Evolutionary conservation across 2,329 filamentous ascomycete species (phyloP), one percentile per base, ranked within the genome.

Genomic region (Trichoderma citrinoviride): DNA sequence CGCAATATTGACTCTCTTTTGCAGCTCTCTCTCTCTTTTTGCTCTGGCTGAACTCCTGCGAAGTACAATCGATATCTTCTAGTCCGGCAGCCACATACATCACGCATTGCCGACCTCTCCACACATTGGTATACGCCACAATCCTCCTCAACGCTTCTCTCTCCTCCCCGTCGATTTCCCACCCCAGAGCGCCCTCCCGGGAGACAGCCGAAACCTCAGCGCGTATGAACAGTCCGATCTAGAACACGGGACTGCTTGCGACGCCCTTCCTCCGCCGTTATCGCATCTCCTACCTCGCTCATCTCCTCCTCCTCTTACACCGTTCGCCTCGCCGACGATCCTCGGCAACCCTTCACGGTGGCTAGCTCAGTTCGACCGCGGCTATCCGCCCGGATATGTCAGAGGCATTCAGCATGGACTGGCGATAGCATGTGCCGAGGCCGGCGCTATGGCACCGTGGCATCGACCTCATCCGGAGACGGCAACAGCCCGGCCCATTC

Each of bases 311-410:
- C 44, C 19, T 49, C 44, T 25, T 17, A 15, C 47, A 27, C 19
- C 7, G 44, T 17, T 7, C 49, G 40, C 3, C 19, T 47, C 65
- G 44, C 49, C 66, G 25, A 43, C 12, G 23, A 27, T 3, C n/a
- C 40, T 61, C 57, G 52, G 68, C 68, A 67, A 52, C 66, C 33
- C 71, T 66, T 67, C 71, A 77, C 74, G 67, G 70, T 78, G 77
- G 76, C 76, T 69, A 69, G 69, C 67, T 64, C 74, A 65, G 77
- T 76, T 70, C 75, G 77, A 70, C 74, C 76, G 75, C 79, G 81
- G 77, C 74, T 78, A 71, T 74, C 76, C 73, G 77, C 79, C 74
- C 76, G 77, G 73, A 78, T 79, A 79, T 71, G 75, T 62, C 71
- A 72, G 67, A 75, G 64, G 72, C 68, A 68, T 50, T 66, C 73